A percentile compares a stretch with the other conserved stretches of the same genome.
Conservation (phyloP, 2,329 filamentous ascomycete species). For the Botrytis fabae region DNA sequence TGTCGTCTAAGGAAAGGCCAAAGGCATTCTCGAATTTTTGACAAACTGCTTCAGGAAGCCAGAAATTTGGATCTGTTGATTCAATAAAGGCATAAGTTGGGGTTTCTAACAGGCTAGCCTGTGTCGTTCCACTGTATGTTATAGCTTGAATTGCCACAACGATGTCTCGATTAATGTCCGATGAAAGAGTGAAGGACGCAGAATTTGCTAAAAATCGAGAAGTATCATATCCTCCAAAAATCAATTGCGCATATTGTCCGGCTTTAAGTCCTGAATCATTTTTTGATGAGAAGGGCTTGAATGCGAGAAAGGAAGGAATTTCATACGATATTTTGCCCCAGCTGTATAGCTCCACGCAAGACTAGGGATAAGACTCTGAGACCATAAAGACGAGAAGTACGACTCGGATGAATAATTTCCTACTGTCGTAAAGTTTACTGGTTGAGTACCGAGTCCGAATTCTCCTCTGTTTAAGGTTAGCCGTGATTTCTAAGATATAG, state of each 20-base stretch:
- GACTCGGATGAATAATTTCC: constrained; percentile 43
- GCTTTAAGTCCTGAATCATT: constrained; percentile 25
- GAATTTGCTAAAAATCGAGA: constrained; percentile 44
- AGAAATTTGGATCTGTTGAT: constrained; percentile 62
- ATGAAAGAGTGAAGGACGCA: constrained; percentile 44
- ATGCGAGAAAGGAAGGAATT: neutral
- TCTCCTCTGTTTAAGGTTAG: constrained; percentile 39
- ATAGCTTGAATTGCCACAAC: constrained; percentile 45
- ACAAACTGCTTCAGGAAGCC: constrained; percentile 60
- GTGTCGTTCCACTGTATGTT: constrained; percentile 41
- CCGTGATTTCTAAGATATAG: neutral
- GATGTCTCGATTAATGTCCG: constrained; percentile 44
- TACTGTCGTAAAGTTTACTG: constrained; percentile 43
- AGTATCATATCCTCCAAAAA: constrained; percentile 45
- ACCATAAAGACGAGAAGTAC: constrained; percentile 43
- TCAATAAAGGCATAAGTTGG: constrained; percentile 51
- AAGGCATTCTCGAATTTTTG: constrained; percentile 63
- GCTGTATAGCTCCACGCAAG: constrained; percentile 61
- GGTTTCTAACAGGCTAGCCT: constrained; percentile 39
- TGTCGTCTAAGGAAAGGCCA: constrained; percentile 63
- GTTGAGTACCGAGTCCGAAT: constrained; percentile 45
- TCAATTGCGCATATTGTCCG: constrained; percentile 44
- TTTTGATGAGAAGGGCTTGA: neutral
- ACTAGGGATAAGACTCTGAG: constrained; percentile 43
- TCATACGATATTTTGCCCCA: constrained; percentile 61